phyloP scores from a whole-genome alignment of 306 rosid species.

The apple (Malus domestica) region DNA sequence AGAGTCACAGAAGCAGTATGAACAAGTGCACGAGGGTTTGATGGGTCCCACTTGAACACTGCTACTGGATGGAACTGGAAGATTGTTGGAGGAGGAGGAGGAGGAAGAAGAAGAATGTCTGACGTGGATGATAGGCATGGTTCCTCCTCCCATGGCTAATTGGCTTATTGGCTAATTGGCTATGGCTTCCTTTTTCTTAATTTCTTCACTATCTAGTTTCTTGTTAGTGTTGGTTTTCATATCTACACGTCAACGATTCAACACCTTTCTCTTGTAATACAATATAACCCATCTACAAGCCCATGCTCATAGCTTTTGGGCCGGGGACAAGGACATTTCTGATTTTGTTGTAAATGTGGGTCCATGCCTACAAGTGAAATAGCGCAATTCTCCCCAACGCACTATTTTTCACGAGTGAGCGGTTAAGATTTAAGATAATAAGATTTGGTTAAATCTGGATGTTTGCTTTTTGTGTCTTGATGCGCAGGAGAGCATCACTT shows the following conservation, averaged over 20 bases:
- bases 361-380: too few species aligned
- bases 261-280: neutral
- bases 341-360: too few species aligned
- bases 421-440: too few species aligned
- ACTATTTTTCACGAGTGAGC: too few species aligned
- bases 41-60: neutral
- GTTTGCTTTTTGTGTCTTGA: too few species aligned
- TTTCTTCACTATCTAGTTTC: neutral
- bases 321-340: too few species aligned
- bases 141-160: conserved; percentile 46
- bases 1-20: conserved; percentile 20
- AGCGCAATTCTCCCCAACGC: too few species aligned
- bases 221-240: neutral
- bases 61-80: conserved; percentile 18
- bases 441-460: too few species aligned
- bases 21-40: conserved; percentile 14
- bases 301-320: neutral
- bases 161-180: neutral
- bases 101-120: conserved; percentile 9
- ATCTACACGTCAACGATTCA: neutral
- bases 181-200: too few species aligned
- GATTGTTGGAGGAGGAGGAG: conserved; percentile 1
- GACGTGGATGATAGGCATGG: conserved; percentile 12
- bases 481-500: too few species aligned
- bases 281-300: neutral